phyloP scores from a whole-genome alignment of 2,329 filamentous ascomycete species.

The Fonsecaea multimorphosa region DNA sequence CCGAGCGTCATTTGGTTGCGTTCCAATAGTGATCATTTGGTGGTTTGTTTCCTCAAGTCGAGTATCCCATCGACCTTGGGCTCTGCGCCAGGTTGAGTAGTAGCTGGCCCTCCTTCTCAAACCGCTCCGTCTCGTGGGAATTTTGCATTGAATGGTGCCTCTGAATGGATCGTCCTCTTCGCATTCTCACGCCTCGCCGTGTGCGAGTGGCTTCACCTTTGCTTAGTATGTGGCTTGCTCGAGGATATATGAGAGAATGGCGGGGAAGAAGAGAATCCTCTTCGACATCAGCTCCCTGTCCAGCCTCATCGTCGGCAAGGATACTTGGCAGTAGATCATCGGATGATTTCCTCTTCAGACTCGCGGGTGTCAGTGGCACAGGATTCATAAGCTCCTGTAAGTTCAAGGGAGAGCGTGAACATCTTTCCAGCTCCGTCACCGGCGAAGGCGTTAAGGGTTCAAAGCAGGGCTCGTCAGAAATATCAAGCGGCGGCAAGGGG shows the following conservation, averaged over 20 bases:
- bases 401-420: slow-evolving; percentile 5
- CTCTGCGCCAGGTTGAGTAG: slow-evolving; percentile 14
- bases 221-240: background rate
- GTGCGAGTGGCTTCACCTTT: background rate
- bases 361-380: background rate
- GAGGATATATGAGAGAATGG: background rate
- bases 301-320: background rate
- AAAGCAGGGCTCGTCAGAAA: background rate
- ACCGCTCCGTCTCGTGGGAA: background rate
- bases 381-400: slow-evolving; percentile 25
- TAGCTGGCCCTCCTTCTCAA: slow-evolving; percentile 15
- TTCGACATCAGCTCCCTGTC: background rate
- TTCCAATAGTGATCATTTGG: background rate
- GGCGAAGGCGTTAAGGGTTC: background rate
- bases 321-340: background rate
- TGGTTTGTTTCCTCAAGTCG: background rate
- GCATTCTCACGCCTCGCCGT: slow-evolving; percentile 15
- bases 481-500: slow-evolving; percentile 10
- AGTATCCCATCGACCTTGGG: background rate
- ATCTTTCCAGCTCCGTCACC: background rate
- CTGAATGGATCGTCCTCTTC: background rate
- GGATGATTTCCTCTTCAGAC: slow-evolving; percentile 4
- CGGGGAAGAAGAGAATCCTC: background rate
- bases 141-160: background rate
- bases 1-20: background rate